A percentile compares a stretch with the other conserved stretches of the same genome.
Conservation (phyloP, 2,329 filamentous ascomycete genomes). For the Exserohilum turcica region DNA sequence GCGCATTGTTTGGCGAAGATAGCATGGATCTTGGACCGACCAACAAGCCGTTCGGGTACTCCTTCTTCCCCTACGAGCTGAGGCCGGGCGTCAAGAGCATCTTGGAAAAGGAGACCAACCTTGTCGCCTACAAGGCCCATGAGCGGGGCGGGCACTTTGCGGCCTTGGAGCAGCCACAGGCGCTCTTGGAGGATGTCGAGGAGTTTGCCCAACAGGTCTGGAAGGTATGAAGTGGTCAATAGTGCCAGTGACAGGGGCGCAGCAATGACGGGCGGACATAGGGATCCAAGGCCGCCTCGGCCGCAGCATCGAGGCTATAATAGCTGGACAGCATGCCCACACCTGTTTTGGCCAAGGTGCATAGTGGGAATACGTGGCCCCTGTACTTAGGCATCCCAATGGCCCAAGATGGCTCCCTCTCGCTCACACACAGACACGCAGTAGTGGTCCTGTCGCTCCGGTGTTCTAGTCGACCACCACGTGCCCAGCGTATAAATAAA, state of each 20-base stretch:
- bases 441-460: too few species aligned
- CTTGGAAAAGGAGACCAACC: conserved; percentile 45
- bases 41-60: conserved; percentile 52
- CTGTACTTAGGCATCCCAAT: too few species aligned
- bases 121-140: conserved; percentile 49
- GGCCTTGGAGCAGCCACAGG: conserved; percentile 52
- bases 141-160: conserved; percentile 62
- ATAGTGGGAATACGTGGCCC: too few species aligned
- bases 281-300: background rate
- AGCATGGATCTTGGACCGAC: background rate
- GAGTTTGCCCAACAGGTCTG: conserved; percentile 50
- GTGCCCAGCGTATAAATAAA: too few species aligned
- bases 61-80: conserved; percentile 53
- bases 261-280: background rate
- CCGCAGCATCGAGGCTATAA: conserved; percentile 4
- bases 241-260: background rate
- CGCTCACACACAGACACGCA: too few species aligned
- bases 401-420: too few species aligned
- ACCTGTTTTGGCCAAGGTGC: too few species aligned
- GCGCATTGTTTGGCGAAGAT: conserved; percentile 26
- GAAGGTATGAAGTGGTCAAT: conserved; percentile 31
- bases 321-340: too few species aligned
- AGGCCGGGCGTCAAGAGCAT: conserved; percentile 46
- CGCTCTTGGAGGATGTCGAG: conserved; percentile 53
- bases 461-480: too few species aligned